Evolutionary conservation across 164 flowering plant genomes (phyloP), one percentile per base, ranked within the genome.

Genomic region (Platanus orientalis): DNA sequence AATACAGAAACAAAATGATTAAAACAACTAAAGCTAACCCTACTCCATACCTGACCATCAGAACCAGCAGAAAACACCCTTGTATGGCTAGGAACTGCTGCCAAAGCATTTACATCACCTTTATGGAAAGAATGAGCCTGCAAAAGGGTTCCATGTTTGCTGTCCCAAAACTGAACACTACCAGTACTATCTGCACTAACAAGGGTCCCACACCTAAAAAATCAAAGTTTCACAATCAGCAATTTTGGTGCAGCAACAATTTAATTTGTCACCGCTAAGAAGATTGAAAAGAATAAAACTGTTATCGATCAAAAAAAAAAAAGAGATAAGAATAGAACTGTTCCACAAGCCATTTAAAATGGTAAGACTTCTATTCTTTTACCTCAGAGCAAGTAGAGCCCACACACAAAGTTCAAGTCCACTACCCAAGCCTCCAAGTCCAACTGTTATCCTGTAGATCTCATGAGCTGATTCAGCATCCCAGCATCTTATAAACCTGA

Each of bases 181-280:
- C 99, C 97, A 36, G 74, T 80, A 67, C 99, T 95, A 74, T 92
- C 99, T 26, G 81, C 99, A 83, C 97, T 95, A 14, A 88, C 96
- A 68, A 95, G 84, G 12, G 88, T 82, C 58, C 91, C 97, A 69
- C 80, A 80, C 79, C 97, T 95, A 80, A 65, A 76, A 63, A 3
- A 67, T 62, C n/a, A 69, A 54, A 48, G n/a, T 19, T 50, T 55
- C 36, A 45, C 4, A 23, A 49, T 51, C 42, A 68, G 49, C 52
- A 54, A 62, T 16, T 50, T 25, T 24, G 58, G 19, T n/a, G n/a
- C 3, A 25, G 4, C 14, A 60, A 56, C 10, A 20, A 6, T 7
- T 25, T 0, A 45, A 4, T 4, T 14, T 45, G 6, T 45, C 20
- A 12, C 20, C 19, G 5, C 10, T 19, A 17, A 29, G 39, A 49